A percentile compares a stretch with the other conserved stretches of the same genome.
Conservation (phyloP, 495 filamentous ascomycete genomes). For the Daldinia decipiens region DNA sequence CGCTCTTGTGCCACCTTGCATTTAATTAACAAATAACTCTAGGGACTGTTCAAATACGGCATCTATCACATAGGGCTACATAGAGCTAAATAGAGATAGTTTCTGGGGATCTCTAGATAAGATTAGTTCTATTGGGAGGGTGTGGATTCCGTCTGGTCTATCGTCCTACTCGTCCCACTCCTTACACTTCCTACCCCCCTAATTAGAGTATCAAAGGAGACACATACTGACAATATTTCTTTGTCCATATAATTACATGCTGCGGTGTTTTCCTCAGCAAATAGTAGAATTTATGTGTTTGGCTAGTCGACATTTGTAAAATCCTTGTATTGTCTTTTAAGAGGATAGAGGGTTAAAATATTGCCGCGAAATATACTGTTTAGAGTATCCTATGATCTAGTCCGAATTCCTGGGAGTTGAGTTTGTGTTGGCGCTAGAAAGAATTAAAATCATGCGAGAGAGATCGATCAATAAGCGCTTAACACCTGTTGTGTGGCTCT, state of each 20-base stretch:
- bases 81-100: neutral
- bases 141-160: neutral
- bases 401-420: neutral
- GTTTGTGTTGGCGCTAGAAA: neutral
- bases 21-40: neutral
- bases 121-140: neutral
- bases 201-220: neutral
- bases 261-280: neutral
- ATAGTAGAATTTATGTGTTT: neutral
- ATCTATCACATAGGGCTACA: neutral
- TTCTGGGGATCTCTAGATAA: neutral
- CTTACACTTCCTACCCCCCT: too few relatives aligned
- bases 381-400: neutral
- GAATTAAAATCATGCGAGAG: neutral
- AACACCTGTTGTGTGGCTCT: neutral
- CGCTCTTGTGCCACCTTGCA: neutral
- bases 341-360: neutral
- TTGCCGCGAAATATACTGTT: neutral
- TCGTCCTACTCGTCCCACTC: too few relatives aligned
- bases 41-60: neutral
- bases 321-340: too few relatives aligned
- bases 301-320: too few relatives aligned
- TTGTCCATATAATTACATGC: neutral
- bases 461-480: neutral
- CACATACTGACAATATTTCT: neutral